Percentiles rank a stretch among this genome's conserved stretches.
phyloP scores from a whole-genome alignment of 257 asterid genomes.

The Solanum sparsipilum region DNA sequence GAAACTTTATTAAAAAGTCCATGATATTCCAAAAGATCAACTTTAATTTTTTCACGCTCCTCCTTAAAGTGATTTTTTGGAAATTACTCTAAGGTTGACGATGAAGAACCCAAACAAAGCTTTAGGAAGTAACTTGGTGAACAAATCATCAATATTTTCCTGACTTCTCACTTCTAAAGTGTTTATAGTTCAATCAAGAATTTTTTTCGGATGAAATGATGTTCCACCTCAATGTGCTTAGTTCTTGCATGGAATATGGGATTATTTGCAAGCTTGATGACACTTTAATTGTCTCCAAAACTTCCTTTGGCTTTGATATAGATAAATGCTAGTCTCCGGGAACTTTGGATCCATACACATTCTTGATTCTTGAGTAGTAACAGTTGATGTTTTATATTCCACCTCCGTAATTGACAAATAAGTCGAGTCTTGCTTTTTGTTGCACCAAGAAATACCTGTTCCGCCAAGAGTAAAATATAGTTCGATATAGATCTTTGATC shows the following conservation, averaged over 20 bases:
- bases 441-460: not conserved
- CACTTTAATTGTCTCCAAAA: not conserved
- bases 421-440: not conserved
- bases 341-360: not conserved
- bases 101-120: not conserved
- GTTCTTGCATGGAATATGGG: not conserved
- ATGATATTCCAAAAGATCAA: not conserved
- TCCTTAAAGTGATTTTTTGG: not conserved
- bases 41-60: not conserved
- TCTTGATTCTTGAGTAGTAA: conserved; percentile 7
- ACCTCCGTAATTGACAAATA: conserved; percentile 1
- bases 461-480: not conserved
- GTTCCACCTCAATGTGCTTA: not conserved
- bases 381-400: not conserved
- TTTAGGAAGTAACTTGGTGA: not conserved
- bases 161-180: not conserved
- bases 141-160: not conserved
- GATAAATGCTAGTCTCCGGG: not conserved
- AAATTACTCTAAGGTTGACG: not conserved
- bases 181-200: not conserved
- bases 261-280: not conserved
- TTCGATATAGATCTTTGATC: not conserved
- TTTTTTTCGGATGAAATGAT: not conserved
- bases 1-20: not conserved
- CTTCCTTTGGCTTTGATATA: not conserved